Conservation (phyloP, 345 rosid genomes). For the Melastoma malabathricum region DNA sequence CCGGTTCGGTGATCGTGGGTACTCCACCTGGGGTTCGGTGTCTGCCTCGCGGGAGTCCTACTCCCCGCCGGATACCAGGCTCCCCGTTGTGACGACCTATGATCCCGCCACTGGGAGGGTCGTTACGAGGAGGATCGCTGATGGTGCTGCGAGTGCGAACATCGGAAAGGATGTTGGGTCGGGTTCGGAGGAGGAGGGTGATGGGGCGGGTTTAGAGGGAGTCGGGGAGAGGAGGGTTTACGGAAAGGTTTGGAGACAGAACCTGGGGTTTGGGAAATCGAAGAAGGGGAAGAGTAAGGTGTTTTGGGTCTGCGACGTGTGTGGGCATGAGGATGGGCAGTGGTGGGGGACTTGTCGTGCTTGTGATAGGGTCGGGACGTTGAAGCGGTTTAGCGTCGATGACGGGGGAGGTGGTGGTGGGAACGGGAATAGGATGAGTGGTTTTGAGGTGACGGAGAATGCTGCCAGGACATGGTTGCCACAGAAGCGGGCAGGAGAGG, state of each 20-base stretch:
- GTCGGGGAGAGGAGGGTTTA: slow-evolving; percentile 2
- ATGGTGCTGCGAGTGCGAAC: too few relatives aligned
- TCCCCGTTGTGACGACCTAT: too few relatives aligned
- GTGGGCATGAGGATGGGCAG: slow-evolving; percentile 66
- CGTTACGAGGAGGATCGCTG: too few relatives aligned
- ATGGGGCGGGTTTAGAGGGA: too few relatives aligned
- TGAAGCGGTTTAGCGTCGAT: slow-evolving; percentile 35
- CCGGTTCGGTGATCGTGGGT: too few relatives aligned
- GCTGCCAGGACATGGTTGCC: slow-evolving; percentile 51
- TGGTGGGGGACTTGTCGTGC: slow-evolving; percentile 87
- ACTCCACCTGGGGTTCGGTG: too few relatives aligned
- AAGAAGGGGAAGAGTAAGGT: slow-evolving; percentile 31
- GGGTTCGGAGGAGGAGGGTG: too few relatives aligned
- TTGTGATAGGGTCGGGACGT: slow-evolving; percentile 41
- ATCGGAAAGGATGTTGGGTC: too few relatives aligned
- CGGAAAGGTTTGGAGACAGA: slow-evolving; percentile 1
- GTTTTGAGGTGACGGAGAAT: slow-evolving; percentile 27
- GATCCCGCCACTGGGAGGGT: too few relatives aligned
- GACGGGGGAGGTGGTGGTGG: slow-evolving; percentile 13
- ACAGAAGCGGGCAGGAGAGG: slow-evolving; percentile 21
- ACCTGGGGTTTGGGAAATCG: slow-evolving; percentile 12
- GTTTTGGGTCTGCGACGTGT: slow-evolving; percentile 56
- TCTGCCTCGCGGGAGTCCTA: too few relatives aligned
- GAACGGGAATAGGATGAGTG: slow-evolving; percentile 24
- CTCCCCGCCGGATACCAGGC: too few relatives aligned